Base-by-base conservation (phyloP, 345 rosid species). In the Salix dunnii region DNA sequence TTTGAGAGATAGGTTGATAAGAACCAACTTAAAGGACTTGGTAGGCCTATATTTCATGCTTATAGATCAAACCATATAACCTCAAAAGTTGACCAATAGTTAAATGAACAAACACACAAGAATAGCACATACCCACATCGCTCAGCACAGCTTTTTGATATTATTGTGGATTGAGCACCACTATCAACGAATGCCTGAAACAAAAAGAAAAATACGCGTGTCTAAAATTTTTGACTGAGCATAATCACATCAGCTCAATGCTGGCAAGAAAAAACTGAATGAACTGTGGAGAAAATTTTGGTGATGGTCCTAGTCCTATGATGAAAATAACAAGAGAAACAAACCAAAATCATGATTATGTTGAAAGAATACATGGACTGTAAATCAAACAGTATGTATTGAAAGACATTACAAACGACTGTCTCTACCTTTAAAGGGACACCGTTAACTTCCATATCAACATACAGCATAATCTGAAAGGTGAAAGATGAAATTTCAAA, bases 361-460 rank as follows among this genome's bases (percentile, higher is more conserved):
- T 46, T 36, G 42, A 55, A 72, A 51, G 25, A 49, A 18, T 35
- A 72, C 62, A 9, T n/a, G 62, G 62, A 58, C 27, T 3, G 4
- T 25, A 58, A 2, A 58, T 58, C 63, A 58, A 58, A 23, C 63
- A 58, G 28, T 20, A 7, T 18, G 23, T 51, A 51, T 51, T 51
- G 4, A 58, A 58, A 9, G 16, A 23, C 11, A 58, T 58, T 58
- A 23, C 16, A 58, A 11, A 42, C 9, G 63, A n/a, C 65, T 23
- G 74, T 71, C 75, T 40, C 68, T 92, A 96, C 99, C 99, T 96
- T 92, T 75, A 93, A 82, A 72, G 98, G 95, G 61, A 91, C 84
- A 55, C 99, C 93, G 69, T 96, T 96, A 76, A 96, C 99, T 85
- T 96, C 99, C 99, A 96, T 96, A 81, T 96, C 98, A 72, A 96